These are phyloP conservation scores for Protomyces gravidus DNA, from an alignment of 1,139 yeast genomes.

Conservation along the genomic window DNA sequence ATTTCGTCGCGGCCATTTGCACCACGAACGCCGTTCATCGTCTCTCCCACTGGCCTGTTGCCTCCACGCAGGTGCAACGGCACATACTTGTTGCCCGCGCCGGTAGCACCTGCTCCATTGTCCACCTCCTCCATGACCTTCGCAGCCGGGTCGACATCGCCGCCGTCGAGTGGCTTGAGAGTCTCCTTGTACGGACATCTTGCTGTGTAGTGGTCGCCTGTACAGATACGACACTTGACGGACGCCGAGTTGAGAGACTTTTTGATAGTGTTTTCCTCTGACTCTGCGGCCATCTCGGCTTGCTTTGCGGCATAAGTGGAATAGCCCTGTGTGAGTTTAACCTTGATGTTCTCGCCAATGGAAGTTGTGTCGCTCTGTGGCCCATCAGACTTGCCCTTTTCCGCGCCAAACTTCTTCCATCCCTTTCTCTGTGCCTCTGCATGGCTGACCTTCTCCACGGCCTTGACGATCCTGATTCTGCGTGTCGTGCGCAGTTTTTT, in stretches of 20 bases:
- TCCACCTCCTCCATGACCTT: slow-evolving; percentile 27
- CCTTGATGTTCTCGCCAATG: slow-evolving; percentile 71
- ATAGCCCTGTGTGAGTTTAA: slow-evolving; percentile 37
- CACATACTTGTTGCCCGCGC: slow-evolving; percentile 53
- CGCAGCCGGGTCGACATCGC: slow-evolving; percentile 27
- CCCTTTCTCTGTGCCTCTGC: slow-evolving; percentile 45
- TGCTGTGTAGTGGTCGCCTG: slow-evolving; percentile 88
- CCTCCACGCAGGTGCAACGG: slow-evolving; percentile 75
- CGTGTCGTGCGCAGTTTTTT: slow-evolving; percentile 85
- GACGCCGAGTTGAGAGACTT: slow-evolving; percentile 60
- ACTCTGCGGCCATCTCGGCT: slow-evolving; percentile 37
- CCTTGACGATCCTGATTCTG: slow-evolving; percentile 68
- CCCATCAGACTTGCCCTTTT: slow-evolving; percentile 69
- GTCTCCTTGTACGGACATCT: slow-evolving; percentile 96
- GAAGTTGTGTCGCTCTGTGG: slow-evolving; percentile 79
- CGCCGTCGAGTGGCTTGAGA: slow-evolving; percentile 52
- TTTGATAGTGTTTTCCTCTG: slow-evolving; percentile 62
- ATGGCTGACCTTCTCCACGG: slow-evolving; percentile 67
- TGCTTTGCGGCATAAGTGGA: slow-evolving; percentile 33
- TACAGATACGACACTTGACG: slow-evolving; percentile 82
- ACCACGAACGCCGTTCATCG: slow-evolving; percentile 38
- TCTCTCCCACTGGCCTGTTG: slow-evolving; percentile 47
- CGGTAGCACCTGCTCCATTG: slow-evolving; percentile 37
- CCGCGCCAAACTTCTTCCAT: slow-evolving; percentile 73
- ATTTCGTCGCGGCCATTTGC: slow-evolving; percentile 65